These are phyloP conservation scores for Straminergon stramineum DNA, from an alignment of 225 moss, liverwort and hornwort species.

Conservation along the genomic window DNA sequence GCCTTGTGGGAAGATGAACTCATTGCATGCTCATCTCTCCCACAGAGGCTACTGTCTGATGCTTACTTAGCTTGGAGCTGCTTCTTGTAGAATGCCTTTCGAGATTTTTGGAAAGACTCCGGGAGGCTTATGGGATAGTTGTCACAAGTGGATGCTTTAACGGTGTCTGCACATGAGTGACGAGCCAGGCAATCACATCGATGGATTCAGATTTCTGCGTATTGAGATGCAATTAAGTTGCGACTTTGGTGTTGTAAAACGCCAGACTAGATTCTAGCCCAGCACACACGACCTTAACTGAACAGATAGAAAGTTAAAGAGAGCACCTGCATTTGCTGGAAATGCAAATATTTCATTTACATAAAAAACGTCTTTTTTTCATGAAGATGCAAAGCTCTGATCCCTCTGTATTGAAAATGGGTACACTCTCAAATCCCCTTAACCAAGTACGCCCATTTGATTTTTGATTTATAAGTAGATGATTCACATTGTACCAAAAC, in stretches of 20 bases:
- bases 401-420: background rate
- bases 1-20: background rate
- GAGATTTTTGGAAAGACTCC: background rate
- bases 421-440: too few species aligned
- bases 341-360: background rate
- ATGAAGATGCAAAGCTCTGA: background rate
- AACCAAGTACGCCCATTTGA: too few species aligned
- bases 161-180: background rate
- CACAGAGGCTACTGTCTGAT: background rate
- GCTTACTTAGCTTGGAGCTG: background rate
- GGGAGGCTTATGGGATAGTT: background rate
- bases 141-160: background rate
- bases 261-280: background rate
- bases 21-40: background rate
- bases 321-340: constrained; percentile 10
- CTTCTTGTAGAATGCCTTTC: background rate
- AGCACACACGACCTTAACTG: background rate
- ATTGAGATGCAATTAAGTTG: background rate
- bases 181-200: background rate
- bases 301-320: background rate
- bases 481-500: too few species aligned
- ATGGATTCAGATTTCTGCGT: background rate
- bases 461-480: too few species aligned
- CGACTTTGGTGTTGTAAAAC: background rate
- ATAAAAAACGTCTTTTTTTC: background rate